Conservation (phyloP, 2,329 filamentous ascomycete species). For the Aspergillus sp. region DNA sequence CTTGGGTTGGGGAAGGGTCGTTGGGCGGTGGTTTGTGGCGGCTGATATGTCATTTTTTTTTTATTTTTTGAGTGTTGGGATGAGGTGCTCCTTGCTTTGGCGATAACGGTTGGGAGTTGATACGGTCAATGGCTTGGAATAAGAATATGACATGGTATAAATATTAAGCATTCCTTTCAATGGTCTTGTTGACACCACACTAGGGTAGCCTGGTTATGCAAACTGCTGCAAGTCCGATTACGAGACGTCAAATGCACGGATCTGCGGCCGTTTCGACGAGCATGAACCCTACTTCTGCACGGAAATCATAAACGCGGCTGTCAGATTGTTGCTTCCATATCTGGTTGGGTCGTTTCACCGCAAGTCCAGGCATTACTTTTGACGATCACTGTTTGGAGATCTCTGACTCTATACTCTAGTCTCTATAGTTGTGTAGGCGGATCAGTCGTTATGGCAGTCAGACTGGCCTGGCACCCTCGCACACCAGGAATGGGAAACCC, state of each 20-base stretch:
- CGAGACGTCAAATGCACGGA: neutral
- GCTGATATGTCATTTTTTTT: neutral
- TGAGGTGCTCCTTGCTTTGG: neutral
- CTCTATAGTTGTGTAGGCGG: too few relatives aligned
- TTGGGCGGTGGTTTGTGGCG: neutral
- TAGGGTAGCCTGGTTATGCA: neutral
- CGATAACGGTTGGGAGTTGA: neutral
- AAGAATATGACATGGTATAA: neutral
- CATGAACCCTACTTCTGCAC: neutral
- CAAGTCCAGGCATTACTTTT: neutral
- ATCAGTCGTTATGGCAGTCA: neutral
- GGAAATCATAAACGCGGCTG: neutral
- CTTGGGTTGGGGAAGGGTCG: neutral
- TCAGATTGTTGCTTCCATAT: neutral
- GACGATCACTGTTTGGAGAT: too few relatives aligned
- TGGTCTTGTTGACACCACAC: neutral
- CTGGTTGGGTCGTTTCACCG: neutral
- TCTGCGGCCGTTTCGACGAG: neutral
- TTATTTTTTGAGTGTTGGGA: neutral
- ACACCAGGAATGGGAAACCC: conserved; percentile 46
- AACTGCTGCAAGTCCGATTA: neutral
- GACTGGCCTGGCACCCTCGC: conserved; percentile 28
- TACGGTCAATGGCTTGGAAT: neutral
- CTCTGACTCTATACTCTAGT: too few relatives aligned
- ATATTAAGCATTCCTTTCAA: neutral